These are phyloP conservation scores for Penicillium dipodomyicola DNA, from an alignment of 495 filamentous ascomycete species.

Conservation along the genomic window DNA sequence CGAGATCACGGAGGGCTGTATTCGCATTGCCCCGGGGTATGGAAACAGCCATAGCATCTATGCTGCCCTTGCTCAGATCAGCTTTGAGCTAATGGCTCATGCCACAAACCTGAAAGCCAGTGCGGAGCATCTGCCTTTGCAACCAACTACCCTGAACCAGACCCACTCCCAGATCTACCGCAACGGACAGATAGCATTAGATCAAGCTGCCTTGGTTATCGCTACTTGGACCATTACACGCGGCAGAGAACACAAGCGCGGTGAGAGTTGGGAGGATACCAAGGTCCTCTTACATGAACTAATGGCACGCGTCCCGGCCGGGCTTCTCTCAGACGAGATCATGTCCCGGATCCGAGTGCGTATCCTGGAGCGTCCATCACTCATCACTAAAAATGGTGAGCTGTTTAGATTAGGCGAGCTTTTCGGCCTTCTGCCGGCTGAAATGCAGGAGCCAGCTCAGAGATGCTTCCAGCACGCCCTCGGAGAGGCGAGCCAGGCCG, in stretches of 20 bases:
- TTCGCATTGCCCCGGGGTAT: conserved; percentile 35
- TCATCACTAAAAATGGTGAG: conserved; percentile 38
- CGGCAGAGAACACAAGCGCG: conserved; percentile 30
- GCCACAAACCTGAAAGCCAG: conserved; percentile 34
- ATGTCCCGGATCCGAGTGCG: conserved; percentile 33
- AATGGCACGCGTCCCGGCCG: conserved; percentile 32
- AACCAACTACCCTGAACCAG: conserved; percentile 42
- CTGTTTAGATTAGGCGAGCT: conserved; percentile 38
- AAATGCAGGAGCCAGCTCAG: conserved; percentile 29
- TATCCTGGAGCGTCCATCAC: conserved; percentile 39
- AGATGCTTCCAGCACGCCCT: conserved; percentile 29
- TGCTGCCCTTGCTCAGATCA: conserved; percentile 41
- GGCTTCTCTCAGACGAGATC: conserved; percentile 33
- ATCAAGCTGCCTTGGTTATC: conserved; percentile 42
- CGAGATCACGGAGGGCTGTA: conserved; percentile 32
- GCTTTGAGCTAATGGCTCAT: conserved; percentile 46
- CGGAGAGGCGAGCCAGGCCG: conserved; percentile 13
- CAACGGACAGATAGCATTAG: conserved; percentile 40
- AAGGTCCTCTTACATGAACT: conserved; percentile 35
- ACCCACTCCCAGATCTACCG: conserved; percentile 44
- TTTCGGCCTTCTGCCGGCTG: conserved; percentile 31
- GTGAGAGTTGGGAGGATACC: conserved; percentile 34
- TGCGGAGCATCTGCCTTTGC: conserved; percentile 20
- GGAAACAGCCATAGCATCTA: conserved; percentile 39
- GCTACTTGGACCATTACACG: conserved; percentile 41